Evolutionary conservation across 2,329 filamentous ascomycete species (phyloP), one percentile per base, ranked within the genome.

Genomic region (Intubia oerlemansii): DNA sequence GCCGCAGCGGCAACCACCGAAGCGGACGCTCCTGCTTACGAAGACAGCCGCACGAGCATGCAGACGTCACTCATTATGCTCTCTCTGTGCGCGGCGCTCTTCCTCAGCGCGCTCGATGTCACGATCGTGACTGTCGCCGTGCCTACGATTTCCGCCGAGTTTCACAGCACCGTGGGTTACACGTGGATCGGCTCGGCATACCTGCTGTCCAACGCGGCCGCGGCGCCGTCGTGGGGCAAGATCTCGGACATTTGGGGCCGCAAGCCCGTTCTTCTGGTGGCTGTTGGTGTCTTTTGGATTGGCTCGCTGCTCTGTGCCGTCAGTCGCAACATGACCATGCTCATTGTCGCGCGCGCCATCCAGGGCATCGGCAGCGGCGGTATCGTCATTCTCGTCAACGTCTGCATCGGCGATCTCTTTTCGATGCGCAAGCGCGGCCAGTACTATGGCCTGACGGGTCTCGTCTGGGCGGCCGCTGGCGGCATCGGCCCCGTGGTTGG

Each of bases 161-260:
- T 80, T 21, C 42, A 62, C 27, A 72, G 66, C 17, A 65, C 62
- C 11, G 54, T 65, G 1, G 73, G 72, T 6, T 84, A 81, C 48
- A 68, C 70, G 10, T 84, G 77, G 79, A 75, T 85, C 34, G 77
- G 76, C 1, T 69, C 63, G 17, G 66, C 76, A 0, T 84, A 76
- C 45, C 54, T 81, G 4, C 62, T 84, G 9, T 71, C 69, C 11
- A 68, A 67, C 40, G 69, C 74, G 0, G 69, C 74, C 0, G 59
- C 59, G 2, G 66, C 63, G 1, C 73, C 75, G 1, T 62, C 74
- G n/a, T 82, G 76, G 76, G 73, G 70, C 5, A 64, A 62, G 34
- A 44, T 67, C 20, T 57, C 55, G 2, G 63, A 69, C 35, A 66
- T 68, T 19, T 69, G 56, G 55, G 63, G 63, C 4, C 53, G 63